phyloP scores from a whole-genome alignment of 1,284 basidiomycete species.

The Ustilago vetiveriae region DNA sequence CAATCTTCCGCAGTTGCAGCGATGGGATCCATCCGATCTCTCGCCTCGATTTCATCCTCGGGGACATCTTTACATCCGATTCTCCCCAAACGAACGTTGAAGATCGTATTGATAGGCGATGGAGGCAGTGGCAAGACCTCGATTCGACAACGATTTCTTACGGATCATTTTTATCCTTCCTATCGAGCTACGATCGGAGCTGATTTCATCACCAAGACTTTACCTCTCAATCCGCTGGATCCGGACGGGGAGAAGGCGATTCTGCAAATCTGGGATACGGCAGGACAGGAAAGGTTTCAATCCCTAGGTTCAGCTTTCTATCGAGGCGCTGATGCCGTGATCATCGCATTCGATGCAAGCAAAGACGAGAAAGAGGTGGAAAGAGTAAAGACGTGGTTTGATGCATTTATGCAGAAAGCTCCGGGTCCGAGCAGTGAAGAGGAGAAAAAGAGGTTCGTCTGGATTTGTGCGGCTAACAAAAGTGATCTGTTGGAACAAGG shows the following conservation, averaged over 20 bases:
- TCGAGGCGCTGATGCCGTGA: constrained; percentile 58
- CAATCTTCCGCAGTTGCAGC: constrained; percentile 31
- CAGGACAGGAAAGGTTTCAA: constrained; percentile 63
- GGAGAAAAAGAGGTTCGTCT: constrained; percentile 49
- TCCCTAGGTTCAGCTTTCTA: constrained; percentile 61
- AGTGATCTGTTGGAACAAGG: constrained; percentile 34
- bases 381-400: constrained; percentile 41
- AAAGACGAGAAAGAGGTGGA: constrained; percentile 13
- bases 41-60: constrained; percentile 20
- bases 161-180: constrained; percentile 35
- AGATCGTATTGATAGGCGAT: constrained; percentile 61
- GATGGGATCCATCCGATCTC: constrained; percentile 17
- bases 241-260: constrained; percentile 38
- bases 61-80: constrained; percentile 25
- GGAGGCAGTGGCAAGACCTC: constrained; percentile 56
- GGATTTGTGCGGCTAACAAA: constrained; percentile 59
- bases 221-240: constrained; percentile 19
- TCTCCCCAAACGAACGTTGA: constrained; percentile 37
- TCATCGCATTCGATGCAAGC: constrained; percentile 51
- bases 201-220: constrained; percentile 57
- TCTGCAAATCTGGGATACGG: constrained; percentile 56
- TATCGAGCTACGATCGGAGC: constrained; percentile 62
- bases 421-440: constrained; percentile 35
- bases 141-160: constrained; percentile 49
- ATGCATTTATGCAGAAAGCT: constrained; percentile 52